phyloP scores from a whole-genome alignment of 352 stramenopile genomes.

The Globisporangium apiculatum region DNA sequence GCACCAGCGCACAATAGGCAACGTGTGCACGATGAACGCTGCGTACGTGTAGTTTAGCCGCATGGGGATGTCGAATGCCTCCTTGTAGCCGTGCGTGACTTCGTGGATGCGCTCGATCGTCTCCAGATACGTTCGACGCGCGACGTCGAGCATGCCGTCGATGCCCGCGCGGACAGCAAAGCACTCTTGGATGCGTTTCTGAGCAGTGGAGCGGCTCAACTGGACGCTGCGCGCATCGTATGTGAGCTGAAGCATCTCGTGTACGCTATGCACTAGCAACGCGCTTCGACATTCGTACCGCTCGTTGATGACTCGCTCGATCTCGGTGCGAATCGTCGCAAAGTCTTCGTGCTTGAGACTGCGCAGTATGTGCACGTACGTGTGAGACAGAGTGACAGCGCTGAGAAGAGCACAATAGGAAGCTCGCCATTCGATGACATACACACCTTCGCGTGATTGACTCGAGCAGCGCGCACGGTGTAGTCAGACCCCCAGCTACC shows the following conservation, averaged over 20 bases:
- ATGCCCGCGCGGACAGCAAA: conserved; percentile 77
- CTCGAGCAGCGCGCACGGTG: conserved; percentile 38
- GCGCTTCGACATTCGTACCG: conserved; percentile 20
- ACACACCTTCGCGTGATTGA: conserved; percentile 54
- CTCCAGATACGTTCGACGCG: conserved; percentile 70
- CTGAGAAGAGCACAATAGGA: no score
- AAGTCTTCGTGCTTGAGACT: conserved; percentile 59
- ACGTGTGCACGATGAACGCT: neutral
- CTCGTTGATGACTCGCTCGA: conserved; percentile 72
- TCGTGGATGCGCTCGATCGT: conserved; percentile 82
- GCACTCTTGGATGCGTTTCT: conserved; percentile 83
- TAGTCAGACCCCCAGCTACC: conserved; percentile 21
- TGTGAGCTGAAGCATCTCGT: neutral
- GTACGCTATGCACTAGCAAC: neutral
- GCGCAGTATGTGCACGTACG: neutral
- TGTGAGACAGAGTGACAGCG: no score
- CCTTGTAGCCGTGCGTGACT: conserved; percentile 66
- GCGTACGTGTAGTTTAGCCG: conserved; percentile 76
- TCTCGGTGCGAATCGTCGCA: conserved; percentile 39
- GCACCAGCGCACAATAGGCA: neutral
- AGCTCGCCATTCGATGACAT: neutral
- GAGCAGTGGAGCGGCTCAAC: conserved; percentile 50
- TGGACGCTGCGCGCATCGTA: conserved; percentile 35
- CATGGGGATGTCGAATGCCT: conserved; percentile 51
- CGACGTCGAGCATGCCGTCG: conserved; percentile 83